Percentiles rank a stretch among this genome's conserved stretches.
phyloP scores from a whole-genome alignment of 805 yeast species.

The Candida manassasensis region DNA sequence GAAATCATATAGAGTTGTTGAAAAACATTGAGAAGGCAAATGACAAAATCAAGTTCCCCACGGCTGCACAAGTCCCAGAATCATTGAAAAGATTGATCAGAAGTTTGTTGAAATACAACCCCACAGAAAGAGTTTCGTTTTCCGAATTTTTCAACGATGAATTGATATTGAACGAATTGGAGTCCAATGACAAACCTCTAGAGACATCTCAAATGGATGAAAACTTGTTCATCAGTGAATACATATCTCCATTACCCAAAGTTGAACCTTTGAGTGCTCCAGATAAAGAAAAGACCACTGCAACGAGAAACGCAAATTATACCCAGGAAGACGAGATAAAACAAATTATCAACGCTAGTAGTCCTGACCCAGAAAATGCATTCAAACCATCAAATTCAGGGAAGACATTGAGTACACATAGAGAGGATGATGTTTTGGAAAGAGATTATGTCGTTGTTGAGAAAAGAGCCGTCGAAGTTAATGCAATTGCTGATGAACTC shows the following conservation, averaged over 20 bases:
- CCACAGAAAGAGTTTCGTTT: slow-evolving; percentile 83
- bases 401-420: slow-evolving; percentile 7
- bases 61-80: slow-evolving; percentile 56
- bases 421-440: slow-evolving; percentile 54
- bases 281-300: neutral
- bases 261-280: neutral
- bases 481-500: slow-evolving; percentile 90
- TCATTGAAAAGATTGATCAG: slow-evolving; percentile 68
- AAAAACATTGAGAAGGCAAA: slow-evolving; percentile 80
- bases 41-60: slow-evolving; percentile 75
- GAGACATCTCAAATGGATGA: slow-evolving; percentile 69
- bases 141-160: slow-evolving; percentile 80
- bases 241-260: slow-evolving; percentile 37
- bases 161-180: slow-evolving; percentile 52
- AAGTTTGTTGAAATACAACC: slow-evolving; percentile 74
- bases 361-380: slow-evolving; percentile 37
- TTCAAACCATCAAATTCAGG: slow-evolving; percentile 5
- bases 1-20: slow-evolving; percentile 84
- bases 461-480: slow-evolving; percentile 90
- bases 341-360: slow-evolving; percentile 36
- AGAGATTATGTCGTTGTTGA: slow-evolving; percentile 93
- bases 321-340: slow-evolving; percentile 43
- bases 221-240: slow-evolving; percentile 80
- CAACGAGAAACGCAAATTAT: neutral
- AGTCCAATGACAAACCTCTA: slow-evolving; percentile 52